Evolutionary conservation across 495 filamentous ascomycete genomes (phyloP), one percentile per base, ranked within the genome.

Genomic region (Staphylotrichum longicolle): DNA sequence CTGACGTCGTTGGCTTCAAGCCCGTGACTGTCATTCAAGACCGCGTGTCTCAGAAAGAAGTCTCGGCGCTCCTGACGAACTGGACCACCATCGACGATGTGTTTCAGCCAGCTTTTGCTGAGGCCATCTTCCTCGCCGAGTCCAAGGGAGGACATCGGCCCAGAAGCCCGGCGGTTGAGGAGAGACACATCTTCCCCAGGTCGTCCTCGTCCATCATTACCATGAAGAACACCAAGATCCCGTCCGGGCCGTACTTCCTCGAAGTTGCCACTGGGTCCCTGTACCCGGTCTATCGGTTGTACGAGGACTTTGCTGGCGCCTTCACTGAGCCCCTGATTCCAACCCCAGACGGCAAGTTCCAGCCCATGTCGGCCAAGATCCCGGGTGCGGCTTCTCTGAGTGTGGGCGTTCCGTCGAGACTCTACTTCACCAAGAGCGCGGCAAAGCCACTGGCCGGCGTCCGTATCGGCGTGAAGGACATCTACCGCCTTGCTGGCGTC

Each of bases 391-490:
- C 64, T 0, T 58, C 70, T 0, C 54, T 71, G 45, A 71, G 66
- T 35, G 51, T 73, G 42, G 71, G 71, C 37, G 83, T 86, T 1
- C 83, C 84, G 0, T 85, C 82, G 14, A 72, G 81, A 6, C 72
- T 87, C 0, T 85, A 86, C 71, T 77, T 66, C 63, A 75, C 75
- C 46, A 75, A 71, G 51, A 78, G 75, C 0, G 62, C 67, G 3
- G 59, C 61, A 3, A 72, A 75, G 63, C 80, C 80, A 0, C 70
- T 84, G 5, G 75, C 76, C 5, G 82, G 83, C 7, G 67, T 81
- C n/a, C 75, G 86, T 10, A 60, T 86, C 3, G 83, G 78, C 2
- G 73, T 88, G 62, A 89, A 89, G 69, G 86, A 88, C 62, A 82
- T 86, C 53, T 85, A 80, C 68, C 75, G 84, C 35, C 68, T 88